phyloP scores from a whole-genome alignment of 2,329 filamentous ascomycete species.

The Parastagonospora avenae region DNA sequence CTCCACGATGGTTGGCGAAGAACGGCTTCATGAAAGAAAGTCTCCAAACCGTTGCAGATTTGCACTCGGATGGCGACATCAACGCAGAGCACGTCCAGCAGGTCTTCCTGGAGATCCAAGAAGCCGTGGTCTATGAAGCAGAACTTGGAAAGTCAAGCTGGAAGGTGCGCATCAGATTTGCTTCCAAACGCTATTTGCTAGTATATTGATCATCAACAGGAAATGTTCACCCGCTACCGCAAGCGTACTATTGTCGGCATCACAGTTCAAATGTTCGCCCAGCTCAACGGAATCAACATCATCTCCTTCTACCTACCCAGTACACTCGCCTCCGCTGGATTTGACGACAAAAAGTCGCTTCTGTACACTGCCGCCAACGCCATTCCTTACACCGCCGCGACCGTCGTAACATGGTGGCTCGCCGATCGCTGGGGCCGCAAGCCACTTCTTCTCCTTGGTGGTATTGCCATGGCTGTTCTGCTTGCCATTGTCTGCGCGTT shows the following conservation, averaged over 20 bases:
- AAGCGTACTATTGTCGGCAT: constrained; percentile 51
- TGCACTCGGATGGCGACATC: constrained; percentile 46
- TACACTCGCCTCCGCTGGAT: constrained; percentile 44
- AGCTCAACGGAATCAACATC: constrained; percentile 51
- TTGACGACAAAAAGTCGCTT: constrained; percentile 45
- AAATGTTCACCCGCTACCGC: constrained; percentile 52
- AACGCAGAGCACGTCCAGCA: constrained; percentile 44
- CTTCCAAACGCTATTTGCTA: not conserved
- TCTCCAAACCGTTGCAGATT: constrained; percentile 49
- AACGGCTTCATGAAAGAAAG: constrained; percentile 49
- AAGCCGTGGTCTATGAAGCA: constrained; percentile 46
- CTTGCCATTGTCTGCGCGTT: constrained; percentile 48
- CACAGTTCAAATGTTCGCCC: constrained; percentile 50
- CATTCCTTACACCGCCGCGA: constrained; percentile 49
- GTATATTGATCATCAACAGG: constrained; percentile 16
- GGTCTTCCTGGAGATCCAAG: constrained; percentile 46
- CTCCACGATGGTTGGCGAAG: constrained; percentile 49
- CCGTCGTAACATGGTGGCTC: constrained; percentile 48
- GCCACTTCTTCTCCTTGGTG: constrained; percentile 43
- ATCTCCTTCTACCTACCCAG: constrained; percentile 51
- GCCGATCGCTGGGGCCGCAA: constrained; percentile 50
- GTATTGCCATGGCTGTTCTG: constrained; percentile 41
- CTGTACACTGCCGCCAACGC: constrained; percentile 50
- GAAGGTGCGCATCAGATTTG: constrained; percentile 23
- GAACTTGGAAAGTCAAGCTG: constrained; percentile 43